These are phyloP conservation scores for Pseudogymnoascus sp. DNA, from an alignment of 2,329 filamentous ascomycete species.

Conservation along the genomic window DNA sequence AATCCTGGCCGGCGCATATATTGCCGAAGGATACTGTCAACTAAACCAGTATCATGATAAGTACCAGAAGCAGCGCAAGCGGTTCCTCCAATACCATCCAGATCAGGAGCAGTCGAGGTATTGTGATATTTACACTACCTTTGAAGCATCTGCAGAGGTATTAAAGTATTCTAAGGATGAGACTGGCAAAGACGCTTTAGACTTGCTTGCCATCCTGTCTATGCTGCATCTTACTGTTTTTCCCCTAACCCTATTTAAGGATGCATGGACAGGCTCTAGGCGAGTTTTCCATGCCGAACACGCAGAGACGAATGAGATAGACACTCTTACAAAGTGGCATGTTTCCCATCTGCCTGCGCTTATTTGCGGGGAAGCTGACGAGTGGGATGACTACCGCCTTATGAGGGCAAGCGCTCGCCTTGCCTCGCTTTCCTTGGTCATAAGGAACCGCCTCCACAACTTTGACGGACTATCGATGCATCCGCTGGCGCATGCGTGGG, in stretches of 20 bases:
- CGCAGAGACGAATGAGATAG: too few species aligned
- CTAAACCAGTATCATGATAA: too few species aligned
- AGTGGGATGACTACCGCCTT: conserved; percentile 26
- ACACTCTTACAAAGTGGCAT: conserved; percentile 17
- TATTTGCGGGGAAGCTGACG: conserved; percentile 19
- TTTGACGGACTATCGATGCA: conserved; percentile 28
- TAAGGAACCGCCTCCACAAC: too few species aligned
- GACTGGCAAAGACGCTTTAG: conserved; percentile 22
- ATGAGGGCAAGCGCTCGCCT: conserved; percentile 25
- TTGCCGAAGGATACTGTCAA: too few species aligned
- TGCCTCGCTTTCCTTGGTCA: conserved; percentile 26
- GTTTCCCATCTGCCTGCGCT: too few species aligned
- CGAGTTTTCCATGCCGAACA: too few species aligned
- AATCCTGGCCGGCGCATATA: neutral
- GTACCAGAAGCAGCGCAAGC: conserved; percentile 14
- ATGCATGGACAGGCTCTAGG: too few species aligned
- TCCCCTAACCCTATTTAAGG: too few species aligned
- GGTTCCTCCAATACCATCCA: conserved; percentile 25
- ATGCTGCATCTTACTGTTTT: conserved; percentile 23
- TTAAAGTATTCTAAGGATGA: conserved; percentile 19
- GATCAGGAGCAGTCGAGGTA: conserved; percentile 29
- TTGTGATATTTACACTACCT: conserved; percentile 30
- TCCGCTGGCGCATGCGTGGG: conserved; percentile 31
- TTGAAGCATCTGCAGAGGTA: conserved; percentile 29
- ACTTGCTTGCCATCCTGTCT: conserved; percentile 26